These are phyloP conservation scores for Discostella pseudostelligera DNA, from an alignment of 108 stramenopile species.

Conservation along the genomic window DNA sequence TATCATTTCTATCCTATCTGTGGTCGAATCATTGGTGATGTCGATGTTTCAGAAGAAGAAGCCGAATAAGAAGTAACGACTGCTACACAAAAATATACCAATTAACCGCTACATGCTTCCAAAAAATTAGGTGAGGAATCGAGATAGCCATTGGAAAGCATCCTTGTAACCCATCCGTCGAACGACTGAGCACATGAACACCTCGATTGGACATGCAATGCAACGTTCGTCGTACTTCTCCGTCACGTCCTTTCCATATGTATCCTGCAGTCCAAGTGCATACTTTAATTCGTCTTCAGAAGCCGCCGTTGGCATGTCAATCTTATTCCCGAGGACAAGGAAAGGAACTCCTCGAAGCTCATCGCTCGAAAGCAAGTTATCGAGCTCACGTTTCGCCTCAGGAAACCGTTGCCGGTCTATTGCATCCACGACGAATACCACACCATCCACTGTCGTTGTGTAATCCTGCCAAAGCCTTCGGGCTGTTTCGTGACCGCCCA, in stretches of 20 bases:
- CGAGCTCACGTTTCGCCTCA: slow-evolving; percentile 89
- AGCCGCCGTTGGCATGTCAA: slow-evolving; percentile 70
- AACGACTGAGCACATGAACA: slow-evolving; percentile 90
- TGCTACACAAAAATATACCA: background rate
- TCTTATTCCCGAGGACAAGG: slow-evolving; percentile 88
- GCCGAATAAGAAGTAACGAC: slow-evolving; percentile 14
- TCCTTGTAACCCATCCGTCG: slow-evolving; percentile 83
- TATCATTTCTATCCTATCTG: slow-evolving; percentile 13
- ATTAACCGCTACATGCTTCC: background rate
- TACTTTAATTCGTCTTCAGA: slow-evolving; percentile 82
- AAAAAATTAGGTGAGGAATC: slow-evolving; percentile 56
- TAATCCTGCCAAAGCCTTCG: slow-evolving; percentile 81
- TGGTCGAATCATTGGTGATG: slow-evolving; percentile 14
- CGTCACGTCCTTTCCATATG: slow-evolving; percentile 75
- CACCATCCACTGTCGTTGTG: slow-evolving; percentile 85
- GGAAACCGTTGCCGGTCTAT: slow-evolving; percentile 77
- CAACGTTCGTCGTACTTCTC: slow-evolving; percentile 25
- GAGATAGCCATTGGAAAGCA: slow-evolving; percentile 82
- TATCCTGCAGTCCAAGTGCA: slow-evolving; percentile 75
- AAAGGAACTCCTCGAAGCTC: slow-evolving; percentile 83
- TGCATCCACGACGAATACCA: slow-evolving; percentile 84
- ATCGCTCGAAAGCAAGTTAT: slow-evolving; percentile 59
- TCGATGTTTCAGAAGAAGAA: slow-evolving; percentile 13
- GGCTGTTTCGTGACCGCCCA: slow-evolving; percentile 86
- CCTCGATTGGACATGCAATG: slow-evolving; percentile 64